Percentiles rank a stretch among this genome's conserved stretches.
Evolutionary conservation across 306 rosid species (phyloP).

Genomic region (Fragaria nilgerrensis): DNA sequence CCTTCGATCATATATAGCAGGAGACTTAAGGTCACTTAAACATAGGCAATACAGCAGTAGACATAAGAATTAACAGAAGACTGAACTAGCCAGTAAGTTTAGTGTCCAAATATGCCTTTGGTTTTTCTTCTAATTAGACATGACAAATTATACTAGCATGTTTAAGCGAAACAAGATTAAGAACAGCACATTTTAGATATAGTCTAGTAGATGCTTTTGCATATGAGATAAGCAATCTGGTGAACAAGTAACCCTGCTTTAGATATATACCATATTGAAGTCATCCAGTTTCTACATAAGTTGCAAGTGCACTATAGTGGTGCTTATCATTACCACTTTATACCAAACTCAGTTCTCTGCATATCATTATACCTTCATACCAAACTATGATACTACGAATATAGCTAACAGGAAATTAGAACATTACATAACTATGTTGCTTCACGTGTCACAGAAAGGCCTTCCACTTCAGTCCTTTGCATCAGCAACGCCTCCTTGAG

Average conservation of each 20-base stretch:
- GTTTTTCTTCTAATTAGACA: not conserved
- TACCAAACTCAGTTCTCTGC: not conserved
- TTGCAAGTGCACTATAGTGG: not conserved
- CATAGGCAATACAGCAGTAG: not conserved
- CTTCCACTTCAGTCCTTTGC: conserved; percentile 62
- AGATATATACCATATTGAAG: not conserved
- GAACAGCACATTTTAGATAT: not conserved
- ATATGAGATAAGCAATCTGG: conserved; percentile 1
- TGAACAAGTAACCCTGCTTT: not conserved
- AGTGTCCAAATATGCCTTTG: not conserved
- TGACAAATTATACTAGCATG: not conserved
- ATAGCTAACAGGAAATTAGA: conserved; percentile 31
- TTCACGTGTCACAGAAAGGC: not conserved
- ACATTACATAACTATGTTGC: conserved; percentile 5
- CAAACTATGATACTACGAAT: not conserved
- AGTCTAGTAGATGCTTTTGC: not conserved
- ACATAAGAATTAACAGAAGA: too few species aligned
- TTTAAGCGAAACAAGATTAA: not conserved
- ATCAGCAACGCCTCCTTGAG: conserved; percentile 87
- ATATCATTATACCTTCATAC: conserved; percentile 1
- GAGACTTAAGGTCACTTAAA: not conserved
- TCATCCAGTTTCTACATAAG: not conserved
- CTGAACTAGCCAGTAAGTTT: not conserved
- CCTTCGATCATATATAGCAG: not conserved
- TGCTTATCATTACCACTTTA: not conserved